phyloP scores from a whole-genome alignment of 192 early-diverging fungal genomes.

The Linnemannia exigua region DNA sequence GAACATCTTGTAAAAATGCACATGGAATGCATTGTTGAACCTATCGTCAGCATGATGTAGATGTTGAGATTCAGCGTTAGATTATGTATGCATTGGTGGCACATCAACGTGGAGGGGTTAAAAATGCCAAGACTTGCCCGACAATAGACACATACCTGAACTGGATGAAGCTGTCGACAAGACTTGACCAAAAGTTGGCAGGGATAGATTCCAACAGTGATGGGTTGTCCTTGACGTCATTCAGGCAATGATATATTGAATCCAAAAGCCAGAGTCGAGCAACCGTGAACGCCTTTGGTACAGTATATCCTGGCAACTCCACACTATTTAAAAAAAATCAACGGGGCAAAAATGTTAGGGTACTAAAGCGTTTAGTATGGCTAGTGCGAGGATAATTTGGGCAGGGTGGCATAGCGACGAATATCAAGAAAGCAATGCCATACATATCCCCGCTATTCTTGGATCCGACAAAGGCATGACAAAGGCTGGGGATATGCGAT shows the following conservation, averaged over 20 bases:
- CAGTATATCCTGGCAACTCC: slow-evolving; percentile 28
- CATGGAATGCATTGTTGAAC: slow-evolving; percentile 56
- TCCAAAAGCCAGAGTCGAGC: slow-evolving; percentile 53
- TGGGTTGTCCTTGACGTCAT: slow-evolving; percentile 44
- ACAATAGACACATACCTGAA: slow-evolving; percentile 32
- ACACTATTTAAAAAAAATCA: slow-evolving; percentile 20
- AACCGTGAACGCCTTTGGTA: slow-evolving; percentile 44
- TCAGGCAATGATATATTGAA: slow-evolving; percentile 53
- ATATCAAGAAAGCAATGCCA: not conserved
- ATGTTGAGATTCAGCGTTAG: not conserved
- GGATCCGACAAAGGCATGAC: slow-evolving; percentile 35
- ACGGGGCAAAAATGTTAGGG: not conserved
- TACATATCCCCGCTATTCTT: slow-evolving; percentile 32
- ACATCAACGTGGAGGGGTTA: not conserved
- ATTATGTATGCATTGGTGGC: not conserved
- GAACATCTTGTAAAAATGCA: slow-evolving; percentile 54
- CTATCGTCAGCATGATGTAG: not conserved
- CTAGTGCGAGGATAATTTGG: too few relatives aligned
- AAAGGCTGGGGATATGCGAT: slow-evolving; percentile 30
- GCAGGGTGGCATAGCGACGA: not conserved
- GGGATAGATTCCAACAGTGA: slow-evolving; percentile 33
- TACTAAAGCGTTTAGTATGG: too few relatives aligned
- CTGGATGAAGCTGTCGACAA: slow-evolving; percentile 52
- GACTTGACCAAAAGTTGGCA: slow-evolving; percentile 23
- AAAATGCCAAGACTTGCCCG: too few relatives aligned